Conservation (phyloP, 768 basidiomycete genomes). For the Paxillus involutus region DNA sequence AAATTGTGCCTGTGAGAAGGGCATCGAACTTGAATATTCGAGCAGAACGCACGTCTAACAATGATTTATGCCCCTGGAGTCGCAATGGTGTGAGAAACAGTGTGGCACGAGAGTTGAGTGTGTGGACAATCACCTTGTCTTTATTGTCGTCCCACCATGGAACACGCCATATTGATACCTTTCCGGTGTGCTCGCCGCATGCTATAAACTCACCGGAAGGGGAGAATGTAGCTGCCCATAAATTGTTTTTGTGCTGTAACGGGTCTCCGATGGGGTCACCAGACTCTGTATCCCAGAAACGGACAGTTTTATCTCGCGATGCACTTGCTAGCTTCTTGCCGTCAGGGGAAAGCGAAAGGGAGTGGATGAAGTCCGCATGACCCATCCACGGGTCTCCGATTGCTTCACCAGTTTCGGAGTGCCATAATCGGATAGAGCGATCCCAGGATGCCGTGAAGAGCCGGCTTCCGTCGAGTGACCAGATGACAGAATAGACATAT, state of each 20-base stretch:
- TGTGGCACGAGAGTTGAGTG: no score
- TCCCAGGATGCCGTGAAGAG: no score
- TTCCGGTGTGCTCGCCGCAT: background rate
- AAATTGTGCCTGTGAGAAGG: no score
- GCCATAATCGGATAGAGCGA: constrained; percentile 15
- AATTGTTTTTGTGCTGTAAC: background rate
- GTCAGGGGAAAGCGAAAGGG: background rate
- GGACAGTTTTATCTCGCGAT: background rate
- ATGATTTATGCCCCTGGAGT: no score
- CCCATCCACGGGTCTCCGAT: constrained; percentile 10
- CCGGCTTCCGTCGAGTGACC: no score
- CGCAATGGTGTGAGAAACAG: no score
- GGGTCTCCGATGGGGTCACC: background rate
- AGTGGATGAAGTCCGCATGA: constrained; percentile 1
- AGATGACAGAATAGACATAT: no score
- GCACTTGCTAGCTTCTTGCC: constrained; percentile 3
- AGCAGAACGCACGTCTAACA: no score
- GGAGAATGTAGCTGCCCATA: background rate
- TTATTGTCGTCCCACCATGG: background rate
- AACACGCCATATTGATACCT: background rate
- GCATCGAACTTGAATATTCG: no score
- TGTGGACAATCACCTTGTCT: background rate
- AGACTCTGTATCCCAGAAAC: background rate
- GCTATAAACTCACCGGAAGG: background rate
- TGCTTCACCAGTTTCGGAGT: background rate